A percentile compares a stretch with the other conserved stretches of the same genome.
Evolutionary conservation across 2,329 filamentous ascomycete species (phyloP).

Genomic region (Colletotrichum cuscutae): DNA sequence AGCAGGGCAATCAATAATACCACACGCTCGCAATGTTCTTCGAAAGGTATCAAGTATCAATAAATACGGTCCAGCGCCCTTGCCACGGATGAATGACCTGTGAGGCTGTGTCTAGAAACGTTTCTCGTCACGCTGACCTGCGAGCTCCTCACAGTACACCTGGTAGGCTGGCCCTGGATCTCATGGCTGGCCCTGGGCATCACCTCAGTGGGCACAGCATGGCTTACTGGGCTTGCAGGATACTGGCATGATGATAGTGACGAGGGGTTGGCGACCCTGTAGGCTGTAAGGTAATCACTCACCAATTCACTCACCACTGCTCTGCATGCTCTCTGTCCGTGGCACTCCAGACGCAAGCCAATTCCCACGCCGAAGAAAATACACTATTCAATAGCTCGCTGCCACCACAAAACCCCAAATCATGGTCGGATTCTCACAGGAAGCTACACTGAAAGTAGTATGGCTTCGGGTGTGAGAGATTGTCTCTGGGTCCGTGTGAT

Average conservation of each 20-base stretch:
- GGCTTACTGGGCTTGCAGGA: constrained; percentile 5
- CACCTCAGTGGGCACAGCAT: not conserved
- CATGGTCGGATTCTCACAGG: constrained; percentile 14
- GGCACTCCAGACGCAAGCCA: constrained; percentile 26
- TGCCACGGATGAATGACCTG: not conserved
- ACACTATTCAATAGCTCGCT: not conserved
- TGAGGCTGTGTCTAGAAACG: constrained; percentile 14
- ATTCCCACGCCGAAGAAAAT: not conserved
- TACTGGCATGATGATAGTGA: not conserved
- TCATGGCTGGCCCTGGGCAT: not conserved
- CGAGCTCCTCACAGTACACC: not conserved
- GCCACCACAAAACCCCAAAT: not conserved
- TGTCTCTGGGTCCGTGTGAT: not conserved
- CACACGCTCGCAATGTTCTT: not conserved
- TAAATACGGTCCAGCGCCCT: not conserved
- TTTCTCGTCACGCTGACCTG: constrained; percentile 3
- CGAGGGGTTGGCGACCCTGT: not conserved
- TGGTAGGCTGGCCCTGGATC: not conserved
- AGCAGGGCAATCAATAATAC: not conserved
- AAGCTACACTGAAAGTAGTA: constrained; percentile 1
- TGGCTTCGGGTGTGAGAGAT: constrained; percentile 10
- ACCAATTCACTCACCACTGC: not conserved
- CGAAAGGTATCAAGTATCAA: not conserved
- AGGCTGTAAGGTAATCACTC: not conserved
- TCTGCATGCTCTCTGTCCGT: not conserved